Base-by-base conservation (phyloP, 176 grass and related monocot species). In the Rhynchospora tenuis region DNA sequence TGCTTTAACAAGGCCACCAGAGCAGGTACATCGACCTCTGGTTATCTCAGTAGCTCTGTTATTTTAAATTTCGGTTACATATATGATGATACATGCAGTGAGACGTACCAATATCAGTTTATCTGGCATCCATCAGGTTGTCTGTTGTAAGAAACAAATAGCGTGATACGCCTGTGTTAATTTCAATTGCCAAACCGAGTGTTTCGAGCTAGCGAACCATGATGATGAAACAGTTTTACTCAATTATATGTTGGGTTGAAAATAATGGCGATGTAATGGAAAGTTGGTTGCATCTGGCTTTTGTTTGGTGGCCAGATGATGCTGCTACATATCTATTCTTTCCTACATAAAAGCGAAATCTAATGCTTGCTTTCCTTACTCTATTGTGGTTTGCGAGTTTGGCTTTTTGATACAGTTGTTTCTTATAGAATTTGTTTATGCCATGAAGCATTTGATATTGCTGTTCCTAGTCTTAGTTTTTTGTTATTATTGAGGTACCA, bases 1-100 rank as follows among this genome's bases (percentile, higher is more conserved):
- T 79, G 85, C 89, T 83, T 63, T 94, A 65, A 90, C 92, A 14
- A 93, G 91, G 59, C 94, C 94, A 75, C 67, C 91, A 33, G 94
- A 97, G 73, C 94, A 97, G 89, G 94, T 97, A 64, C 63, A 73
- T 83, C 33, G 24, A 31, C 8, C 50, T 24, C 26, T 29, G 4
- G 3, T 28, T 14, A 87, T 57, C 20, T 15, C 45, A 66, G 6
- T 81, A 15, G n/a, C 51, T 45, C 14, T 64, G 4, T 58, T 68
- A 81, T 43, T 68, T 51, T 42, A 64, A 61, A 26, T 4, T 86
- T 24, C 15, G 11, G 50, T 80, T 7, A 19, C 52, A 16, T 86
- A 33, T 84, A 68, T 78, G 59, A 81, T 45, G 15, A 10, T 80
- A 55, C 48, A 28, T 6, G 24, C 13, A 23, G 28, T 55, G 27